Base-by-base conservation (phyloP, 495 filamentous ascomycete species). In the Clohesyomyces aquaticus region DNA sequence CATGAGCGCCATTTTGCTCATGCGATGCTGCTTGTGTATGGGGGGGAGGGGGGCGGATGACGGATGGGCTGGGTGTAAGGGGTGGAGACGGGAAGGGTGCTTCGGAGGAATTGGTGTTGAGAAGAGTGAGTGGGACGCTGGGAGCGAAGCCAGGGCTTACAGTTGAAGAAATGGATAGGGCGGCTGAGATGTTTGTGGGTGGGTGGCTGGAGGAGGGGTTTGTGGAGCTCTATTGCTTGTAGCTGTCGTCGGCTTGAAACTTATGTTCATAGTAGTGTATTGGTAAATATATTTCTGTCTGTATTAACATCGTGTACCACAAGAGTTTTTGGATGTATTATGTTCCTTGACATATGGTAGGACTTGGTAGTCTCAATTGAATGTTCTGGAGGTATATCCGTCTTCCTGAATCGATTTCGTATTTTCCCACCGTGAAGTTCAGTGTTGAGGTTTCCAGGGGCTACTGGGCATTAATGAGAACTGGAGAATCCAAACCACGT, bases 101-200 rank as follows among this genome's bases (percentile, higher is more conserved):
- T 41, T 41, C 38, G 25, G 18, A 25, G 32, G 25, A 41, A 12
- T 28, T 55, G 51, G 32, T 55, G 28, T 55, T 55, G 51, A 25
- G 51, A 55, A 55, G 51, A 55, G 51, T 18, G 22, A 55, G 21
- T 21, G n/a, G 18, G 32, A 41, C 16, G 8, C n/a, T 55, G 38
- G 51, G 4, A 55, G 51, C 51, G 38, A 14, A 32, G 51, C 29
- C 29, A 32, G 51, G 38, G 32, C 51, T 55, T 19, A 55, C 26
- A 10, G 51, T 21, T 55, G 51, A 55, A 55, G 51, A 55, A 11
- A 55, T 55, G 51, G 51, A 55, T 19, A 38, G 26, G 51, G 51
- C 51, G 51, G 51, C 51, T 35, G 51, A 55, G 32, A 55, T 55
- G 12, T 55, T 55, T 55, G 51, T 55, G 22, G 51, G 51, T 28